Evolutionary conservation across 192 early-diverging fungal species (phyloP).

Genomic region (Umbelopsis isabellina): DNA sequence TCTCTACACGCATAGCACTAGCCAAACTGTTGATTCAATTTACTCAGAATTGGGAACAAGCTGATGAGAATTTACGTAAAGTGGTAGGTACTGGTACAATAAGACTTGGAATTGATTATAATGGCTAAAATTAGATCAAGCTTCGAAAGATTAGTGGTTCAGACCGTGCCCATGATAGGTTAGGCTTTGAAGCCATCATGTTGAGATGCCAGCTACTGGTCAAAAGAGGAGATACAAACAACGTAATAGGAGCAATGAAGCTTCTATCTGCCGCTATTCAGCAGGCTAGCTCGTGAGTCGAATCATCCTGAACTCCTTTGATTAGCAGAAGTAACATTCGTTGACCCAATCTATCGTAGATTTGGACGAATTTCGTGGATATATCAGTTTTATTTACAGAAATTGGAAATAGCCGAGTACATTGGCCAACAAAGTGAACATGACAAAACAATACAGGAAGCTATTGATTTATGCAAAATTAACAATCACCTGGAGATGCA

Average conservation of each 20-base stretch:
- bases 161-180: background rate
- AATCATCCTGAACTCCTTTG: background rate
- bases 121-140: background rate
- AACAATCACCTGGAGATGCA: background rate
- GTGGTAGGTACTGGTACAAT: background rate
- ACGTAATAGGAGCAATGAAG: background rate
- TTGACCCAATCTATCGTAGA: background rate
- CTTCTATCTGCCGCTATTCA: background rate
- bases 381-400: slow-evolving; percentile 2
- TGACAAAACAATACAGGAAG: background rate
- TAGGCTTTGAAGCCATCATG: slow-evolving; percentile 9
- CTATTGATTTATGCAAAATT: background rate
- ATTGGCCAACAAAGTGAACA: background rate
- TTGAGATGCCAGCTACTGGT: background rate
- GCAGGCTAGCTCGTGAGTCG: slow-evolving; percentile 2
- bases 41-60: slow-evolving; percentile 4
- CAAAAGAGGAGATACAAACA: background rate
- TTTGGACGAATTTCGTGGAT: background rate
- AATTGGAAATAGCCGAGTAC: background rate
- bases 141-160: background rate
- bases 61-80: slow-evolving; percentile 2
- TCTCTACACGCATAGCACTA: background rate
- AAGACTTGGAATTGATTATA: background rate
- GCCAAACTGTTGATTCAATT: background rate
- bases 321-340: background rate